Base-by-base conservation (phyloP, 768 basidiomycete species). In the Phallus indusiatus region DNA sequence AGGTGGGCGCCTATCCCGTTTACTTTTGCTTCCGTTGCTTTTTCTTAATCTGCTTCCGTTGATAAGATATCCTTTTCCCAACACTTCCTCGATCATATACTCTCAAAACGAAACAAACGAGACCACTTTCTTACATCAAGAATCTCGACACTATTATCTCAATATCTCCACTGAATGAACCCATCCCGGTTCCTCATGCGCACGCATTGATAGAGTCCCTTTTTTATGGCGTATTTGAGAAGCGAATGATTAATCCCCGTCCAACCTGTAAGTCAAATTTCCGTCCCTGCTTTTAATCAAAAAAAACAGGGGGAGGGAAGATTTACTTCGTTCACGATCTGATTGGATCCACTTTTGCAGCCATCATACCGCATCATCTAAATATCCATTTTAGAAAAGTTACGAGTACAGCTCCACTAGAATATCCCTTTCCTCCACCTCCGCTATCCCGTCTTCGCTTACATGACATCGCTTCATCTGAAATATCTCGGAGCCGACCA, bases 41-140 rank as follows among this genome's bases (percentile, higher is more conserved):
- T 7, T 18, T 55, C 52, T 22, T 22, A 16, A 34, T 42, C 37
- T 28, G 47, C 56, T 28, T 56, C 5, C 52, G 46, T 48, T n/a
- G 21, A 60, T 16, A 55, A 90, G 88, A 90, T 67, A 78, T 87
- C 28, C 71, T 88, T 49, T 90, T 90, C 66, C 88, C 88, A n/a
- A 72, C 72, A 4, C 76, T 90, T 37, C 87, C 88, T 20, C 79
- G 78, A 37, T 90, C 87, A 86, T 90, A 88, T 65, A 89, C 88
- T 1, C 76, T 89, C 55, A 81, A 85, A 28, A 74, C 74, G 28
- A 80, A 75, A 64, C 73, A 78, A 20, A 68, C 74, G 61, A 74
- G 77, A 53, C 67, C 76, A 57, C 70, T 79, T 47, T 78, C 83
- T 46, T 72, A 22, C 33, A 9, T 34, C 47, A 17, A 47, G 79